Evolutionary conservation across 306 rosid species (phyloP).

Genomic region (Cucumis melo): DNA sequence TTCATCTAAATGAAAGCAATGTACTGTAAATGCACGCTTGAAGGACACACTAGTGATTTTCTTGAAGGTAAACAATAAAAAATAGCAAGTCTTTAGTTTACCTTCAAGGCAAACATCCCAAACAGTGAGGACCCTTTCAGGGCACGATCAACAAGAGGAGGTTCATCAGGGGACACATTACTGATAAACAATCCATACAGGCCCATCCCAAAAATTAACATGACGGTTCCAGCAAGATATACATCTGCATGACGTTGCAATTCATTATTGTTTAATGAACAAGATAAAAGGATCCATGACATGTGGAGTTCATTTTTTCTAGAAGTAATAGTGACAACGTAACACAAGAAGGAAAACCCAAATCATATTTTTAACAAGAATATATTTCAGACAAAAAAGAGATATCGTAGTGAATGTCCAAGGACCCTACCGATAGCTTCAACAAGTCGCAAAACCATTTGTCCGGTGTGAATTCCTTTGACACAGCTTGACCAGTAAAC

Average conservation of each 20-base stretch:
- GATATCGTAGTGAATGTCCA: not conserved
- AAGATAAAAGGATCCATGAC: not conserved
- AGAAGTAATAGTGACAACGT: not conserved
- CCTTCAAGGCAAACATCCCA: conserved; percentile 96
- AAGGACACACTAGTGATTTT: not conserved
- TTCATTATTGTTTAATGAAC: not conserved
- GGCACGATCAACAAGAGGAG: conserved; percentile 53
- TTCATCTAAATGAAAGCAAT: not conserved
- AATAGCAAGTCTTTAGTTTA: conserved; percentile 9
- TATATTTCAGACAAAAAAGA: not conserved
- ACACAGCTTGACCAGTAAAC: conserved; percentile 86
- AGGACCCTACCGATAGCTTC: conserved; percentile 79
- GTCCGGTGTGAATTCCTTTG: conserved; percentile 80
- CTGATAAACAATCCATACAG: conserved; percentile 81
- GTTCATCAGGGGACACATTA: conserved; percentile 40
- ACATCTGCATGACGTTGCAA: conserved; percentile 55
- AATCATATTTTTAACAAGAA: not conserved
- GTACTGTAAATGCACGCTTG: not conserved
- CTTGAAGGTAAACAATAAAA: not conserved
- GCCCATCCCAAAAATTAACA: conserved; percentile 95
- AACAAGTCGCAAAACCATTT: conserved; percentile 76
- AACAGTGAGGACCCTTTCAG: conserved; percentile 71
- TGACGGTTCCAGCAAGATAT: conserved; percentile 96
- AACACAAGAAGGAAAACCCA: not conserved
- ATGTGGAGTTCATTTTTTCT: not conserved